Base-by-base conservation (phyloP, 257 asterid species). In the Solanum chilense region DNA sequence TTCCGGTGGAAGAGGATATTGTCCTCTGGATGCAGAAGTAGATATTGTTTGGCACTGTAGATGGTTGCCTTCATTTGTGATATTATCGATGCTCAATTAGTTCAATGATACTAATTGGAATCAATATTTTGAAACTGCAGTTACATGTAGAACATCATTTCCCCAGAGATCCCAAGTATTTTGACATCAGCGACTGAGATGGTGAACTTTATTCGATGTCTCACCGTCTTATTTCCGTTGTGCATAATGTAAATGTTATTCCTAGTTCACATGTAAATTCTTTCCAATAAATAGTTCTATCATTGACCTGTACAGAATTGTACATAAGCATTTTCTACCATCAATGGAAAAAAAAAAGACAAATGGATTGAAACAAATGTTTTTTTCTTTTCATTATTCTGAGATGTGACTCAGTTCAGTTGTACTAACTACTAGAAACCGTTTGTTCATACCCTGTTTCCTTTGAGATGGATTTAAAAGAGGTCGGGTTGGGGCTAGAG, bases 91-190 rank as follows among this genome's bases (percentile, higher is more conserved):
- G 25, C 68, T 18, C 85, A 80, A 58, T 47, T 80, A 80, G 68
- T 47, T 80, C 20, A 47, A 47, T 80, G 20, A 39, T 20, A 80
- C 85, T 86, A 87, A 81, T 85, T 39, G 85, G 20, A 23, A 62
- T 42, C 21, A 81, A 82, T 88, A 58, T 71, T 88, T 80, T 82
- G 91, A 86, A 83, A 87, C 64, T 94, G 96, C 98, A 94, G 98
- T 90, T 96, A 89, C 94, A 92, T 23, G 93, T 94, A 92, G 98
- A 96, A 85, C 93, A 96, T 83, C 96, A 96, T 87, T 93, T 90
- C 84, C 98, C 98, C 66, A 90, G 95, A 71, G 94, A 96, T 82
- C 98, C 98, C 6, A 96, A 94, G 93, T 96, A 96, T 88, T 96
- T 94, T 88, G 91, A 94, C 88, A 93, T 94, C 86, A 87, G 91